Percentiles rank a stretch among this genome's conserved stretches.
These are phyloP conservation scores for Flammula alnicola DNA, from an alignment of 1,284 basidiomycete genomes.

Conservation along the genomic window DNA sequence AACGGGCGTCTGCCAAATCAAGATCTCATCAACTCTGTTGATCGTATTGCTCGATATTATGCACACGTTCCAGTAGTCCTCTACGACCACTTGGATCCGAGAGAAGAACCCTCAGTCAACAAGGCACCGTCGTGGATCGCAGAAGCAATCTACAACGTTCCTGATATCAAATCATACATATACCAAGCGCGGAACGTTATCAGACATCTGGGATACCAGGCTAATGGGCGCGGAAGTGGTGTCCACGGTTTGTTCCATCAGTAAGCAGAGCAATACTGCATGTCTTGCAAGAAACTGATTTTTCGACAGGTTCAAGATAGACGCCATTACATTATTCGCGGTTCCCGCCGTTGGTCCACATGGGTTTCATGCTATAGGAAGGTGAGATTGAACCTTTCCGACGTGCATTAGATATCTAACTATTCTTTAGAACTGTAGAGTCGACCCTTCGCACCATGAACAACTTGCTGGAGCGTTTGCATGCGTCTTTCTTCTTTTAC, in stretches of 20 bases:
- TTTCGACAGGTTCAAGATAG: constrained; percentile 81
- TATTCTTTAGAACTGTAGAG: constrained; percentile 68
- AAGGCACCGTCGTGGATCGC: constrained; percentile 53
- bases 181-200: constrained; percentile 66
- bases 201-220: constrained; percentile 71
- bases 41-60: constrained; percentile 73
- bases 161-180: constrained; percentile 54
- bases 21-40: constrained; percentile 88
- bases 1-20: constrained; percentile 97
- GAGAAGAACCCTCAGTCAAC: constrained; percentile 41
- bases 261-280: constrained; percentile 42
- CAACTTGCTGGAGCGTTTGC: constrained; percentile 91
- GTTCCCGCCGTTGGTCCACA: constrained; percentile 90
- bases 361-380: constrained; percentile 92
- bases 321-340: constrained; percentile 91
- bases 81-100: constrained; percentile 73
- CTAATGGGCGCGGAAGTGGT: constrained; percentile 73
- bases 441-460: constrained; percentile 88
- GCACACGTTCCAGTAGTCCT: constrained; percentile 76
- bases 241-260: constrained; percentile 80
- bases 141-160: constrained; percentile 42
- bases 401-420: constrained; percentile 12
- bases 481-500: constrained; percentile 97
- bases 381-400: constrained; percentile 48
- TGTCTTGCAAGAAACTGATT: constrained; percentile 9